phyloP scores from a whole-genome alignment of 2,329 filamentous ascomycete genomes.

The Penicillium corylophilum region DNA sequence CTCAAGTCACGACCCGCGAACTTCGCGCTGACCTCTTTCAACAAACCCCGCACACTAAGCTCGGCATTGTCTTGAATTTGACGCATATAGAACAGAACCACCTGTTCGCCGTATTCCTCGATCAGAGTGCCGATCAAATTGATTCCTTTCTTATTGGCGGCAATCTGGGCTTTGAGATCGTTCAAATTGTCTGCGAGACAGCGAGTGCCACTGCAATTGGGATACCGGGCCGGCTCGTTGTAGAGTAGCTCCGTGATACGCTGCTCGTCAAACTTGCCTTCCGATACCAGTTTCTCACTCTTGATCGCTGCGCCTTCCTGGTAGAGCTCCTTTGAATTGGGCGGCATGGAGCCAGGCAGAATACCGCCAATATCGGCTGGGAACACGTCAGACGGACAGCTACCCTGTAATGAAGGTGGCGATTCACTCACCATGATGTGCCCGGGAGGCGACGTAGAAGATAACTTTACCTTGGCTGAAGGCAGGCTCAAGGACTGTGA shows the following conservation, averaged over 20 bases:
- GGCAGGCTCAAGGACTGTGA: constrained; percentile 73
- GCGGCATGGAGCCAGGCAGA: constrained; percentile 72
- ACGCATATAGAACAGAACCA: constrained; percentile 76
- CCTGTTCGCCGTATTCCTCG: constrained; percentile 67
- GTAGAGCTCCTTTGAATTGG: constrained; percentile 64
- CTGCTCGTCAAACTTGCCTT: constrained; percentile 65
- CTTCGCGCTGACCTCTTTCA: constrained; percentile 65
- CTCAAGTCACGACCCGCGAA: constrained; percentile 63
- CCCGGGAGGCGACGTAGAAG: constrained; percentile 75
- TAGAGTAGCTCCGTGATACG: constrained; percentile 68
- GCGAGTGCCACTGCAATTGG: constrained; percentile 72
- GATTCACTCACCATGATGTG: constrained; percentile 61
- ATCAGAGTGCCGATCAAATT: constrained; percentile 69
- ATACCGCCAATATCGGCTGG: constrained; percentile 68
- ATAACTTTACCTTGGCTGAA: constrained; percentile 72
- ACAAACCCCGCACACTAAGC: constrained; percentile 65
- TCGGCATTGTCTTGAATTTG: constrained; percentile 78
- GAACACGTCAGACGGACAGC: neutral
- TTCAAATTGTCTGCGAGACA: constrained; percentile 77
- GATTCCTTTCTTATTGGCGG: constrained; percentile 79
- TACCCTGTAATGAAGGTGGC: no score
- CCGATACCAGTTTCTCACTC: constrained; percentile 50
- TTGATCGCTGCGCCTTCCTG: constrained; percentile 66
- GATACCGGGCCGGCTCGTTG: constrained; percentile 67
- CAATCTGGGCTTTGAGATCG: constrained; percentile 78